Evolutionary conservation across 2,329 filamentous ascomycete species (phyloP).

Genomic region (Talaromyces sp.): DNA sequence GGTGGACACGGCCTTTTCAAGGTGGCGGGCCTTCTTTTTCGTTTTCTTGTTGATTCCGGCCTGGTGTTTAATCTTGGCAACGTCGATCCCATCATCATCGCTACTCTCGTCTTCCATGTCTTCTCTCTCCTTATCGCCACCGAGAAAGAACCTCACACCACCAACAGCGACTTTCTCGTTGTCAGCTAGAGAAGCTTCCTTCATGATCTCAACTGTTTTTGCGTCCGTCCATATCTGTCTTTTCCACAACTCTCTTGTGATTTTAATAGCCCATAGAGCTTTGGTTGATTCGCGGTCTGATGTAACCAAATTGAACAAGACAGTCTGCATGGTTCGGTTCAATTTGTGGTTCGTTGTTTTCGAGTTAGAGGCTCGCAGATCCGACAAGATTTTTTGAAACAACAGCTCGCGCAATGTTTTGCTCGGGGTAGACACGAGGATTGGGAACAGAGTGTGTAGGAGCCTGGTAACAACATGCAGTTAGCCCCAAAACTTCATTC

Average conservation of each 20-base stretch:
- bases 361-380: slow-evolving; percentile 80
- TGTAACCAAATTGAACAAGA: slow-evolving; percentile 85
- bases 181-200: slow-evolving; percentile 79
- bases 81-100: slow-evolving; percentile 69
- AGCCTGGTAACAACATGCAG: slow-evolving; percentile 40
- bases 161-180: slow-evolving; percentile 90
- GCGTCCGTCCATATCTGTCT: slow-evolving; percentile 93
- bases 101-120: slow-evolving; percentile 86
- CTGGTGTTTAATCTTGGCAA: slow-evolving; percentile 78
- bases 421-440: slow-evolving; percentile 85
- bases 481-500: neutral
- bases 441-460: slow-evolving; percentile 87
- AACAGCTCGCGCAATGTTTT: slow-evolving; percentile 80
- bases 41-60: slow-evolving; percentile 93
- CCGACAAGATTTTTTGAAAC: slow-evolving; percentile 86
- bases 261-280: slow-evolving; percentile 90
- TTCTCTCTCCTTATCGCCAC: slow-evolving; percentile 92
- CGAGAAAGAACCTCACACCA: slow-evolving; percentile 89
- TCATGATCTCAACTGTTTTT: slow-evolving; percentile 97
- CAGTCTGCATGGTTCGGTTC: slow-evolving; percentile 88
- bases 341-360: slow-evolving; percentile 87
- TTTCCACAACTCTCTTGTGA: slow-evolving; percentile 94
- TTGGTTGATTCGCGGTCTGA: slow-evolving; percentile 80
- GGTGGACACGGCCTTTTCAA: slow-evolving; percentile 76
- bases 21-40: slow-evolving; percentile 74